A percentile compares a stretch with the other conserved stretches of the same genome.
Conservation (phyloP, 1,139 yeast genomes). For the Yamadazyma buinensis region DNA sequence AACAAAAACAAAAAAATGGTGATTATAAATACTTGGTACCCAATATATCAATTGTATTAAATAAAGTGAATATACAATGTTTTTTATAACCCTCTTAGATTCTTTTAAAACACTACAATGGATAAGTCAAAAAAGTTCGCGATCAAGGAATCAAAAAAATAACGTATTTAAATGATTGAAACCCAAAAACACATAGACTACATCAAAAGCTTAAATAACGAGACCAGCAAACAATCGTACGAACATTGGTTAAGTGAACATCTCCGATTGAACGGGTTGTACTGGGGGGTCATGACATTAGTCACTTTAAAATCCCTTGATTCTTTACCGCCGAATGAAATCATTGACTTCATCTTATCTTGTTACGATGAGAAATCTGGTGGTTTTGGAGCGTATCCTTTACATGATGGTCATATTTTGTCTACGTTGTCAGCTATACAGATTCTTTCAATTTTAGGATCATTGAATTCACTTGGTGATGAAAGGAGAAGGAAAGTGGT, state of each 20-base stretch:
- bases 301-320: slow-evolving; percentile 51
- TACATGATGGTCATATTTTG: slow-evolving; percentile 86
- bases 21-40: no score
- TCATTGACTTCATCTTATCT: slow-evolving; percentile 60
- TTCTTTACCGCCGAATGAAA: slow-evolving; percentile 56
- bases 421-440: slow-evolving; percentile 88
- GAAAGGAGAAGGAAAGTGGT: slow-evolving; percentile 25
- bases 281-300: slow-evolving; percentile 90
- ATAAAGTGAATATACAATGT: no score
- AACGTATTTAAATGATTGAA: background rate
- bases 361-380: slow-evolving; percentile 66
- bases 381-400: slow-evolving; percentile 88
- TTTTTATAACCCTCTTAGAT: no score
- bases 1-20: no score
- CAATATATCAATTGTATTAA: no score
- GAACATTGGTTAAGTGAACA: slow-evolving; percentile 93
- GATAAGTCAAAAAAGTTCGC: background rate
- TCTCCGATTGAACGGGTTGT: slow-evolving; percentile 82
- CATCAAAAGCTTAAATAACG: slow-evolving; percentile 36
- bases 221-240: slow-evolving; percentile 31
- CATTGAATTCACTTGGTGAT: slow-evolving; percentile 45
- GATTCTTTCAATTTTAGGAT: slow-evolving; percentile 56
- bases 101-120: no score
- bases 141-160: background rate
- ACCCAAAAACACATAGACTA: slow-evolving; percentile 30